Conservation (phyloP, 495 filamentous ascomycete genomes). For the Penicillium angulare region DNA sequence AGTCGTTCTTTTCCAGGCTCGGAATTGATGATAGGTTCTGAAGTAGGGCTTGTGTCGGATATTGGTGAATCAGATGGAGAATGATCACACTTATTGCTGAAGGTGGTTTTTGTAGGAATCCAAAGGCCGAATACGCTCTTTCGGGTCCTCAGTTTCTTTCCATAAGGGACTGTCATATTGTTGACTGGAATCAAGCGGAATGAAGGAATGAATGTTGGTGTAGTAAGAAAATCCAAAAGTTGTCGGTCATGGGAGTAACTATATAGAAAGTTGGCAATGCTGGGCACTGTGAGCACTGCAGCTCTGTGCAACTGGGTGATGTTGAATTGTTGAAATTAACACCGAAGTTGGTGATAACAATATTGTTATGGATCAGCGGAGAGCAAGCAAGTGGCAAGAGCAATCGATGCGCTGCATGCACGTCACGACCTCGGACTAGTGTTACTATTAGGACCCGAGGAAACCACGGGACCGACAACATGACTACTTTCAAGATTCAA, state of each 20-base stretch:
- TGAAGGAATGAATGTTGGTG: not conserved
- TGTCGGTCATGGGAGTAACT: not conserved
- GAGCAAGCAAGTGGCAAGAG: not conserved
- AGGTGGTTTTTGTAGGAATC: conserved; percentile 17
- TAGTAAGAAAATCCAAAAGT: not conserved
- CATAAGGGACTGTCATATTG: conserved; percentile 21
- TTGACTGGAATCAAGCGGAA: not conserved
- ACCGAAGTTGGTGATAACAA: not conserved
- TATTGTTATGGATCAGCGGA: not conserved
- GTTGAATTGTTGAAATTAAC: not conserved
- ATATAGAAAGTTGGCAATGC: not conserved
- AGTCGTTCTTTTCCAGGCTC: conserved; percentile 10
- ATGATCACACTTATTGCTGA: conserved; percentile 8
- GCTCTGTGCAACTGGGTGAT: not conserved
- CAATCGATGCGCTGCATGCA: not conserved
- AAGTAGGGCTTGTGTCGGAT: conserved; percentile 25
- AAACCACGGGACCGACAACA: not conserved
- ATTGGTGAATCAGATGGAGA: conserved; percentile 20
- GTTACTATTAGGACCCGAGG: not conserved
- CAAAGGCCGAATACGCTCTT: conserved; percentile 24
- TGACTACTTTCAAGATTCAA: too few relatives aligned
- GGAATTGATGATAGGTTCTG: conserved; percentile 13
- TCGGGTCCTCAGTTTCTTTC: conserved; percentile 14
- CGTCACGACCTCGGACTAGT: too few relatives aligned
- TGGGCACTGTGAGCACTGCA: not conserved